phyloP scores from a whole-genome alignment of 2,329 filamentous ascomycete species.

The Xylaria sp. region DNA sequence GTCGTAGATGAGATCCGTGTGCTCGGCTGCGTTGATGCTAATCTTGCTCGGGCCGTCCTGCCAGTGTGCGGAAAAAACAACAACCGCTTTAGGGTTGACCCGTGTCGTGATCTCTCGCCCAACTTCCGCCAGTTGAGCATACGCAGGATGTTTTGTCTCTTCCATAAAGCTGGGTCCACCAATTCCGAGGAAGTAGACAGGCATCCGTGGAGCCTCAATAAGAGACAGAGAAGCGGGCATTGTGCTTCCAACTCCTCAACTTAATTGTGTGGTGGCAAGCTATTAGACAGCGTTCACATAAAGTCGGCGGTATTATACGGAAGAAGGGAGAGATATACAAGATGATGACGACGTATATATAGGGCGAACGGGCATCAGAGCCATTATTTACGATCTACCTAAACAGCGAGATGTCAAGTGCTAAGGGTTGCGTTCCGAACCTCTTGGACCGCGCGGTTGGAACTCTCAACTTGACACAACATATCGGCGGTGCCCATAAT shows the following conservation, averaged over 20 bases:
- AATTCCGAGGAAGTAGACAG: conserved; percentile 43
- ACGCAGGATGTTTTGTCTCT: conserved; percentile 66
- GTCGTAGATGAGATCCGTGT: conserved; percentile 68
- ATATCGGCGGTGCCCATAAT: background rate
- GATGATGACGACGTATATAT: background rate
- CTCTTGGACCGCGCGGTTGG: conserved; percentile 1
- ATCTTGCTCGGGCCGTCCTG: conserved; percentile 61
- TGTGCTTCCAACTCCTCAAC: background rate
- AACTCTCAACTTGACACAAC: background rate
- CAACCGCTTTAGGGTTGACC: conserved; percentile 69
- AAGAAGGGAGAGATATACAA: background rate
- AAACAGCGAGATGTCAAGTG: background rate
- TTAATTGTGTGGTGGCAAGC: background rate
- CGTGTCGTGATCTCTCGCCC: conserved; percentile 68
- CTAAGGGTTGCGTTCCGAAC: background rate
- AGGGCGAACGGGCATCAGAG: background rate
- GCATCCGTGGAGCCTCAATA: conserved; percentile 26
- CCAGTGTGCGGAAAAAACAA: conserved; percentile 75
- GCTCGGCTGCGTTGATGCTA: conserved; percentile 65
- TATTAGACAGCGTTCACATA: background rate
- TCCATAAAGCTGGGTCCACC: conserved; percentile 66
- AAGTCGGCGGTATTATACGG: background rate
- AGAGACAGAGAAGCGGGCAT: background rate
- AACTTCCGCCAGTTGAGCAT: conserved; percentile 60
- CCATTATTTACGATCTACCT: background rate